These are phyloP conservation scores for Kodamaea kakaduensis DNA, from an alignment of 805 yeast genomes.

Conservation along the genomic window DNA sequence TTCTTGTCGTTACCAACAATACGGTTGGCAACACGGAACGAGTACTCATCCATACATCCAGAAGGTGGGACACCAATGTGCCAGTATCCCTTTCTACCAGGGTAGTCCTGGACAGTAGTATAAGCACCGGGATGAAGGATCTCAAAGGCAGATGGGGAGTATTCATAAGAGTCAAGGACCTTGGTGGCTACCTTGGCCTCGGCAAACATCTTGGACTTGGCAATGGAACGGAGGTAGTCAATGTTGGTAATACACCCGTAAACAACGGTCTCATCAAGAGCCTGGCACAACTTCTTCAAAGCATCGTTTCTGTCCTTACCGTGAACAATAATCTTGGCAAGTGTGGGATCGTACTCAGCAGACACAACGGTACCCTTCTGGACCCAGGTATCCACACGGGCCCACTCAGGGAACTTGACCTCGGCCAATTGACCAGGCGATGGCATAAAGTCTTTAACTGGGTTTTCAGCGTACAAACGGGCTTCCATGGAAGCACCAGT, in stretches of 20 bases:
- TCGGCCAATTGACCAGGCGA: conserved; percentile 93
- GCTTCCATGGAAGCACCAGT: conserved; percentile 97
- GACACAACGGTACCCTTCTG: conserved; percentile 80
- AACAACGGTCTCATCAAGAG: conserved; percentile 80
- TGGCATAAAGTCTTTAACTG: conserved; percentile 90
- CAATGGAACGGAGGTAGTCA: conserved; percentile 84
- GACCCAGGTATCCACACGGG: conserved; percentile 95
- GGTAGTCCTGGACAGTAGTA: conserved; percentile 95
- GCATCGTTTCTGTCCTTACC: conserved; percentile 89
- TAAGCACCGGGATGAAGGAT: conserved; percentile 67
- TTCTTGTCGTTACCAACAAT: conserved; percentile 80
- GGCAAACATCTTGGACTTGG: conserved; percentile 78
- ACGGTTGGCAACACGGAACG: conserved; percentile 85
- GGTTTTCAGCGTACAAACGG: conserved; percentile 93
- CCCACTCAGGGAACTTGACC: conserved; percentile 82
- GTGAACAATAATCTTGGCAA: conserved; percentile 94
- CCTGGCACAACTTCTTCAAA: conserved; percentile 66
- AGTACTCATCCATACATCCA: conserved; percentile 95
- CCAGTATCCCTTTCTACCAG: conserved; percentile 89
- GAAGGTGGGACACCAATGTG: conserved; percentile 96
- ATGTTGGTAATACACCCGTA: conserved; percentile 87
- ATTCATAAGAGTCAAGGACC: conserved; percentile 75
- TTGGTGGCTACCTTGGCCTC: conserved; percentile 83
- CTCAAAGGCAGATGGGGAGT: conserved; percentile 82
- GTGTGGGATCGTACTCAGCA: conserved; percentile 93